phyloP scores from a whole-genome alignment of 73 alveolate genomes.

The Uronychia setigera region DNA sequence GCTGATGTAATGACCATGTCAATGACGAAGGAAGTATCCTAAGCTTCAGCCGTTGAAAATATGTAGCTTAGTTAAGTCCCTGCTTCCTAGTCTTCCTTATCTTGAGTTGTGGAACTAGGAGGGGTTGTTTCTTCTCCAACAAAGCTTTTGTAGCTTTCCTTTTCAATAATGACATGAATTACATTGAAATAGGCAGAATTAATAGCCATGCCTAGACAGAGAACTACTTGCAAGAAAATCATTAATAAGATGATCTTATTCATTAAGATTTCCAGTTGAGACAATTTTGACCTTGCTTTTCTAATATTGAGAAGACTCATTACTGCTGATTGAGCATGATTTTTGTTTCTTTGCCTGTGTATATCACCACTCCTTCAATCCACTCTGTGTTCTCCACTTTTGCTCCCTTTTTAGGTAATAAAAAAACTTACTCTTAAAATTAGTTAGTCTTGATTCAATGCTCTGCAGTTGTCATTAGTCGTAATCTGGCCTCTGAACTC shows the following conservation, averaged over 20 bases:
- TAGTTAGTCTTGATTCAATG: background rate
- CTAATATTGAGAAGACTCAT: slow-evolving; percentile 58
- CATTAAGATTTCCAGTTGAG: slow-evolving; percentile 53
- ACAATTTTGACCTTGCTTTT: slow-evolving; percentile 62
- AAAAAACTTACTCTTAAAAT: background rate
- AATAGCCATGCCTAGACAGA: slow-evolving; percentile 33
- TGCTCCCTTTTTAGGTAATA: slow-evolving; percentile 81
- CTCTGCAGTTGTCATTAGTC: background rate
- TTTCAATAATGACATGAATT: background rate
- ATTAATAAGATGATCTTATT: slow-evolving; percentile 43
- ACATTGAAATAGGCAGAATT: background rate
- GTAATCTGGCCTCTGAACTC: slow-evolving; percentile 12
- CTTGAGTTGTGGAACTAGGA: slow-evolving; percentile 21
- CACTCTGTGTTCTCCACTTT: slow-evolving; percentile 87
- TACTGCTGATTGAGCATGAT: slow-evolving; percentile 72
- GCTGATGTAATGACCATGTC: background rate
- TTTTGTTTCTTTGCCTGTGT: slow-evolving; percentile 95
- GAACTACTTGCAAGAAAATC: slow-evolving; percentile 42
- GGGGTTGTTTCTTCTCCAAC: background rate
- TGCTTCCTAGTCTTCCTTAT: background rate
- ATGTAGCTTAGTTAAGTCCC: background rate
- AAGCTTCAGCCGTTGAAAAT: background rate
- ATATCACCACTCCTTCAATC: slow-evolving; percentile 87
- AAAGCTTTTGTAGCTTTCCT: background rate
- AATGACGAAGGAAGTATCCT: background rate